Evolutionary conservation across 2,329 filamentous ascomycete genomes (phyloP), one percentile per base, ranked within the genome.

Genomic region (Diaporthe sp.): DNA sequence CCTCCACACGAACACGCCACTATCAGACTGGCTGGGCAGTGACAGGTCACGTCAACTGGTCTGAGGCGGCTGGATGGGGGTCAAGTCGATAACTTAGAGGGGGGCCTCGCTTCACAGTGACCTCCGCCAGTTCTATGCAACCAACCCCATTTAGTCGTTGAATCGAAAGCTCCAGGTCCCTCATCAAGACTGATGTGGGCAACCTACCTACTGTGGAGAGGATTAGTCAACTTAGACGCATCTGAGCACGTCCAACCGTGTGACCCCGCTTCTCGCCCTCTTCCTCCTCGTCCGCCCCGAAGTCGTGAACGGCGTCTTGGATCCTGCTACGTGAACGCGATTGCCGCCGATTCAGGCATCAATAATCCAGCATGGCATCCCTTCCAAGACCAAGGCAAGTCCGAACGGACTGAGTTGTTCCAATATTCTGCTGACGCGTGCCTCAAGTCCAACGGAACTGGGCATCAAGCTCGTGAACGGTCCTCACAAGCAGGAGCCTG

Each of bases 401-500:
- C 39, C 55, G 15, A 7, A n/a, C 37, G 19, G 22, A 10, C 22
- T 34, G n/a, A 9, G 4, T 9, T 22, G 10, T 19, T 13, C 28
- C 12, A 49, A 12, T 59, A 44, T 28, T 19, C 22, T 61, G 3
- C 46, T 65, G 22, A 65, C 37, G 31, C 13, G 19, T 51, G 12
- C 8, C 19, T 28, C 37, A 44, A 44, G 73, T 17, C 61, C 62
- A 12, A 51, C 28, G 8, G 78, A 80, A 42, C 78, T 82, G 10
- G 81, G 79, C 28, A 53, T 73, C 46, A 75, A 73, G 28, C 77
- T 83, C 12, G 77, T 80, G 15, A 72, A 82, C 0, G 82, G 82
- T 4, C 83, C 82, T 4, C 69, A 79, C 58, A 82, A 82, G 76
- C 80, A 79, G 9, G 80, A 84, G 37, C 77, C 78, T 9, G 77